phyloP scores from a whole-genome alignment of 2,329 filamentous ascomycete genomes.

The Trichoderma sp. region DNA sequence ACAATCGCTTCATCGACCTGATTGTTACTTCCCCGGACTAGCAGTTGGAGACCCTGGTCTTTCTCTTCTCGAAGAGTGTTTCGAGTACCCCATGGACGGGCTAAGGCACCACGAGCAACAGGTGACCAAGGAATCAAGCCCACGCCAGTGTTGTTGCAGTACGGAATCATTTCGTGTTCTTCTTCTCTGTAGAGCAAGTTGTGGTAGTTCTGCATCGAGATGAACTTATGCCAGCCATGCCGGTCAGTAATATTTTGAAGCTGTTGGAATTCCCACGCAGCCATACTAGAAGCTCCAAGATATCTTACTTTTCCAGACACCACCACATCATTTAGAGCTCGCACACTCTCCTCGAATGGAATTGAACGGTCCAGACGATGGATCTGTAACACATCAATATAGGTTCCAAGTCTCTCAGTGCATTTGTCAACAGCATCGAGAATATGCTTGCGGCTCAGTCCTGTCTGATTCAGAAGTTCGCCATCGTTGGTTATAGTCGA shows the following conservation, averaged over 20 bases:
- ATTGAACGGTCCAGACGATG: background rate
- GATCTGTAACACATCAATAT: background rate
- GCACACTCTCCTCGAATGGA: background rate
- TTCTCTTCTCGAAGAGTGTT: constrained; percentile 30
- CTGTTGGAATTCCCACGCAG: constrained; percentile 45
- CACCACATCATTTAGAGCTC: background rate
- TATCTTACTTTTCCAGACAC: background rate
- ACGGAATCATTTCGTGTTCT: constrained; percentile 46
- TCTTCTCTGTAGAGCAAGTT: constrained; percentile 60
- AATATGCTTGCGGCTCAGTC: background rate
- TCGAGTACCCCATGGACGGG: constrained; percentile 37
- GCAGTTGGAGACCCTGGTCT: background rate
- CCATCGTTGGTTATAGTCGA: background rate
- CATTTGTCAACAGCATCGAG: background rate
- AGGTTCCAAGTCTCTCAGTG: background rate
- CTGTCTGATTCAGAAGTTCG: background rate
- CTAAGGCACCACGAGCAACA: constrained; percentile 27
- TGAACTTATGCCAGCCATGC: constrained; percentile 58
- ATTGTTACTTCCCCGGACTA: background rate
- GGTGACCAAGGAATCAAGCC: constrained; percentile 27
- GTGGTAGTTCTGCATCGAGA: constrained; percentile 59
- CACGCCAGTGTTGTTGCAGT: constrained; percentile 27
- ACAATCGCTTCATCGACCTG: constrained; percentile 33
- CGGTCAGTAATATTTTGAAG: constrained; percentile 54
- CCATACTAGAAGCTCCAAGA: constrained; percentile 36